phyloP scores from a whole-genome alignment of 2,329 filamentous ascomycete genomes.

The Calonectria ilicicola region DNA sequence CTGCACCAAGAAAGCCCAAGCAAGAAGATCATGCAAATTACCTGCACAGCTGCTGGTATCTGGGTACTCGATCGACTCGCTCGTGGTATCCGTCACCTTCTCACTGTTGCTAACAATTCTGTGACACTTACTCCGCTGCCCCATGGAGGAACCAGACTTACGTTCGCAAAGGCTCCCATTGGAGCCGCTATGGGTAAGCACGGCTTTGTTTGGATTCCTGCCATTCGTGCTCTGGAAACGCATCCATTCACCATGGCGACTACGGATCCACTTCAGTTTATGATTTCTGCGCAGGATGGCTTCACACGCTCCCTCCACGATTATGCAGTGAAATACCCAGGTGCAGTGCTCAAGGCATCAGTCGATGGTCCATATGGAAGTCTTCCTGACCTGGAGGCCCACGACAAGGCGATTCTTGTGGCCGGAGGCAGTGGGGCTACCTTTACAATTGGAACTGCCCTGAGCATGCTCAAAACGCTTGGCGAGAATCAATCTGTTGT shows the following conservation, averaged over 20 bases:
- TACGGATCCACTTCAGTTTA: conserved; percentile 66
- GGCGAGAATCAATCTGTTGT: conserved; percentile 43
- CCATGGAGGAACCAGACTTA: conserved; percentile 66
- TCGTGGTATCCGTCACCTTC: conserved; percentile 56
- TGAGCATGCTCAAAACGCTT: conserved; percentile 49
- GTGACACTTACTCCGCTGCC: conserved; percentile 66
- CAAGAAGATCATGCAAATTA: conserved; percentile 56
- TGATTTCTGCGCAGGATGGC: conserved; percentile 68
- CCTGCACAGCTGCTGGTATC: conserved; percentile 56
- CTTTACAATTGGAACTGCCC: conserved; percentile 60
- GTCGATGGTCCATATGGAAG: conserved; percentile 71
- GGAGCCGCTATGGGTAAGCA: conserved; percentile 67
- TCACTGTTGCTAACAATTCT: conserved; percentile 62
- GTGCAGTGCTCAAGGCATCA: conserved; percentile 60
- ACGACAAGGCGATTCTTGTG: conserved; percentile 69
- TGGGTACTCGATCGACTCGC: conserved; percentile 66
- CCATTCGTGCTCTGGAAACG: conserved; percentile 66
- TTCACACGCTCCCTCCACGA: conserved; percentile 69
- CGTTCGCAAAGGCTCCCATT: conserved; percentile 61
- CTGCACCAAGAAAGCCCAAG: conserved; percentile 64
- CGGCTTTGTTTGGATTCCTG: conserved; percentile 73
- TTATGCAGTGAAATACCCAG: conserved; percentile 62
- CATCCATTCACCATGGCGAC: conserved; percentile 74
- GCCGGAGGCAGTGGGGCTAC: conserved; percentile 72
- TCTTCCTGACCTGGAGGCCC: conserved; percentile 62